These are phyloP conservation scores for Grifola frondosa DNA, from an alignment of 1,284 basidiomycete species.

Conservation along the genomic window DNA sequence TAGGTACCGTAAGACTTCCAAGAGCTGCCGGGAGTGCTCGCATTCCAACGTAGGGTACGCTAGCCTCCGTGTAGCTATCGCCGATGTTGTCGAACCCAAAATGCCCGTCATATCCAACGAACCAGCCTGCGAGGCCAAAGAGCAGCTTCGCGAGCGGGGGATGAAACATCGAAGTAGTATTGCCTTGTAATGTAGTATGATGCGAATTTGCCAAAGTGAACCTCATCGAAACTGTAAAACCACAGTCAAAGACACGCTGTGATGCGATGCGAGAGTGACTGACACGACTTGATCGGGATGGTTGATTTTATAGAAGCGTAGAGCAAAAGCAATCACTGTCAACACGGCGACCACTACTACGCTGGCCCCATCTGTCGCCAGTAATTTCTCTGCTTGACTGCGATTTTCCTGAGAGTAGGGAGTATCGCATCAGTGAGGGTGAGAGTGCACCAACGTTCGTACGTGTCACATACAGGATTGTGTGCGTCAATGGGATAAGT, in stretches of 20 bases:
- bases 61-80: conserved; percentile 83
- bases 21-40: conserved; percentile 89
- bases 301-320: conserved; percentile 93
- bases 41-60: conserved; percentile 95
- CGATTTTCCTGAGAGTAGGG: conserved; percentile 32
- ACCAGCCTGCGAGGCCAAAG: conserved; percentile 91
- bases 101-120: conserved; percentile 92
- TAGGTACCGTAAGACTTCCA: conserved; percentile 84
- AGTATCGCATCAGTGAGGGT: conserved; percentile 3
- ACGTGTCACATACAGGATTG: conserved; percentile 35
- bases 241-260: conserved; percentile 1
- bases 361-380: conserved; percentile 63
- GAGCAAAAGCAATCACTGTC: conserved; percentile 72
- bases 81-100: conserved; percentile 97
- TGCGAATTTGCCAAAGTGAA: conserved; percentile 96
- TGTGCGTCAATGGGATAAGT: conserved; percentile 22
- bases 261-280: conserved; percentile 35
- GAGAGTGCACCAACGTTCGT: conserved; percentile 6
- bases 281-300: conserved; percentile 94
- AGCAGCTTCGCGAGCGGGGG: conserved; percentile 94
- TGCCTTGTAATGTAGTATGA: conserved; percentile 87
- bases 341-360: conserved; percentile 57
- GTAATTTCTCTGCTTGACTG: conserved; percentile 55
- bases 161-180: conserved; percentile 99
- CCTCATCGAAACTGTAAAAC: conserved; percentile 83